Conservation (phyloP, 78 protist genomes). For the Isochrysis galbana region DNA sequence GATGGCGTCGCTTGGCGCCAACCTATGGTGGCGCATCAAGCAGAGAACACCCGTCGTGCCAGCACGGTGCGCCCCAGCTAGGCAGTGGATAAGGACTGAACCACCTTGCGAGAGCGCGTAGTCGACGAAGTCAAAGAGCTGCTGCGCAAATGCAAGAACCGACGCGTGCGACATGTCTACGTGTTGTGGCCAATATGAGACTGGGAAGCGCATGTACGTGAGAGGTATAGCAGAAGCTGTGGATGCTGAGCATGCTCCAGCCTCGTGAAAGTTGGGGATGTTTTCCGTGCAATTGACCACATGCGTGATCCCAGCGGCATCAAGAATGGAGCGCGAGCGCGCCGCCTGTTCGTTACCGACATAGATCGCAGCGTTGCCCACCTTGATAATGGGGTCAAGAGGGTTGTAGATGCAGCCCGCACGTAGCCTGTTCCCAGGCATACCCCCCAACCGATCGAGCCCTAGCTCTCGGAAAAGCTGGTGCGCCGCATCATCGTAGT, state of each 20-base stretch:
- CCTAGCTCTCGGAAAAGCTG: not conserved
- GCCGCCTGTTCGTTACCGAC: conserved; percentile 24
- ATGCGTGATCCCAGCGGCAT: not conserved
- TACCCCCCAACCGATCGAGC: not conserved
- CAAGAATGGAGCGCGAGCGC: not conserved
- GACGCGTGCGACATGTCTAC: not conserved
- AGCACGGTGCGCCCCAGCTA: conserved; percentile 28
- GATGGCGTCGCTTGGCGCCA: not conserved
- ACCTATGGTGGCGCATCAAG: not conserved
- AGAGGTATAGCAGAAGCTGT: too few relatives aligned
- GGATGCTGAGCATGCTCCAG: not conserved
- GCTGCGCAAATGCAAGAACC: not conserved
- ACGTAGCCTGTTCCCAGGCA: too few relatives aligned
- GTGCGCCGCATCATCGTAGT: not conserved
- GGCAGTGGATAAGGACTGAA: not conserved
- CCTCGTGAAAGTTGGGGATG: not conserved
- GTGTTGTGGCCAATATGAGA: not conserved
- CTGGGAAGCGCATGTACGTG: not conserved
- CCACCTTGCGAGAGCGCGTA: not conserved
- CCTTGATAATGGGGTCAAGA: not conserved
- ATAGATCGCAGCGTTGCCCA: not conserved
- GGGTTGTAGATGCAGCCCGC: not conserved
- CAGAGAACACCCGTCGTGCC: not conserved
- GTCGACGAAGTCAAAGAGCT: not conserved
- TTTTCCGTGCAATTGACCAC: not conserved